Base-by-base conservation (phyloP, 768 basidiomycete genomes). In the Rhodotorula graminis region DNA sequence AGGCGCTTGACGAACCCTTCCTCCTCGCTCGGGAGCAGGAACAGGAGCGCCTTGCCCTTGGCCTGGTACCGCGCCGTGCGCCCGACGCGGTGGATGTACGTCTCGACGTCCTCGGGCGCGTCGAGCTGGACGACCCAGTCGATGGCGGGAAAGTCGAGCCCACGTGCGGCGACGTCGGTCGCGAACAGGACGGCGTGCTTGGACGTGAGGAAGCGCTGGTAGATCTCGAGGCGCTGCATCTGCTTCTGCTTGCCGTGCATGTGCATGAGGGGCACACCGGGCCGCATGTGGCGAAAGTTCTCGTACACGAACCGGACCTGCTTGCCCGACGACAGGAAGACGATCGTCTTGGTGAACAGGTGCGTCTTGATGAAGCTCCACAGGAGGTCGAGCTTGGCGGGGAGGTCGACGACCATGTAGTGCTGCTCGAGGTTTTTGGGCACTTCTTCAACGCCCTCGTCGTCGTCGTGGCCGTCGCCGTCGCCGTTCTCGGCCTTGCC, bases 91-190 rank as follows among this genome's bases (percentile, higher is more conserved):
- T 99, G 95, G 53, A 99, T 92, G 80, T 99, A 97, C 19, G 93
- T 99, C 61, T 96, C 93, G 11, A 90, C 92, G 78, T 99, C 95
- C 82, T 99, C 95, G 0, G 95, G 95, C 6, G 91, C 92, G 80
- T 99, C 95, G 21, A 93, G 83, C 80, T 99, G 95, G 42, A 99
- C 80, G 3, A 99, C 95, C 95, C 95, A 98, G 81, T 96, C 92
- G 31, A 99, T 89, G 0, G 90, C 86, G 9, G 96, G 95, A 82
- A 99, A 99, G 82, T 99, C 95, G 68, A 98, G 84, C 2, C 95
- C 95, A 69, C 95, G 88, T 10, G 95, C 92, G 49, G 95, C 95
- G 71, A 99, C 89, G 79, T 99, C 95, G 19, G 95, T 99, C 27
- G 94, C 93, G 77, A 99, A 89, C 31, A 98, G 84, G 12, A 95